Conservation (phyloP, 352 stramenopile species). For the Phytophthora litchii region DNA sequence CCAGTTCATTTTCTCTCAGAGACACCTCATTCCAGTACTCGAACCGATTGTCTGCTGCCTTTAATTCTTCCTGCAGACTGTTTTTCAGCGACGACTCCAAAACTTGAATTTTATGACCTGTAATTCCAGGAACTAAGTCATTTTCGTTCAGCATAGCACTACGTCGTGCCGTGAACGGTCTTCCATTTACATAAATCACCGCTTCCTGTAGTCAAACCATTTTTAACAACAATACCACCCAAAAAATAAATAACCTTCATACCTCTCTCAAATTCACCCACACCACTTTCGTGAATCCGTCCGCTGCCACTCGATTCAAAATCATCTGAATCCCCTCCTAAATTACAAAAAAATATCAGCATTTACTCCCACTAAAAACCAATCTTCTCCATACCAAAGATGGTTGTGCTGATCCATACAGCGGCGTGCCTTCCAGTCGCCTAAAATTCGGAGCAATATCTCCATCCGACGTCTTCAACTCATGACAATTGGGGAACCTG, state of each 20-base stretch:
- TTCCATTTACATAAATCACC: slow-evolving; percentile 83
- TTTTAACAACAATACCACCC: not conserved
- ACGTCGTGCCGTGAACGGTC: slow-evolving; percentile 69
- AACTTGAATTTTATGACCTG: slow-evolving; percentile 80
- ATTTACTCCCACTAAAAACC: not conserved
- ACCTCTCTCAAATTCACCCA: slow-evolving; percentile 87
- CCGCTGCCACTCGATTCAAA: slow-evolving; percentile 57
- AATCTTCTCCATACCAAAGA: slow-evolving; percentile 49
- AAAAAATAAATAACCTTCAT: not conserved
- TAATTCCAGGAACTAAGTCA: slow-evolving; percentile 82
- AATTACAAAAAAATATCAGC: slow-evolving; percentile 10
- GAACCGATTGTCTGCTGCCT: slow-evolving; percentile 48
- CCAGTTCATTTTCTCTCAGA: slow-evolving; percentile 70
- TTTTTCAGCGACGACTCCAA: slow-evolving; percentile 83
- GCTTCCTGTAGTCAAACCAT: slow-evolving; percentile 51
- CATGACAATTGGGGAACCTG: slow-evolving; percentile 80
- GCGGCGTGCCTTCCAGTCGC: slow-evolving; percentile 61
- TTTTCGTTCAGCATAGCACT: slow-evolving; percentile 86
- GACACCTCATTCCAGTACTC: slow-evolving; percentile 85
- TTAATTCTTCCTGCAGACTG: slow-evolving; percentile 76
- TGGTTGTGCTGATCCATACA: slow-evolving; percentile 80
- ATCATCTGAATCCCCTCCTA: slow-evolving; percentile 83
- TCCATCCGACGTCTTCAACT: slow-evolving; percentile 63
- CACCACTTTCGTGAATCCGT: slow-evolving; percentile 82
- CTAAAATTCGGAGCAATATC: slow-evolving; percentile 82